A percentile compares a stretch with the other conserved stretches of the same genome.
Evolutionary conservation across 768 basidiomycete genomes (phyloP).

Genomic region (Cystobasidium ongulense): DNA sequence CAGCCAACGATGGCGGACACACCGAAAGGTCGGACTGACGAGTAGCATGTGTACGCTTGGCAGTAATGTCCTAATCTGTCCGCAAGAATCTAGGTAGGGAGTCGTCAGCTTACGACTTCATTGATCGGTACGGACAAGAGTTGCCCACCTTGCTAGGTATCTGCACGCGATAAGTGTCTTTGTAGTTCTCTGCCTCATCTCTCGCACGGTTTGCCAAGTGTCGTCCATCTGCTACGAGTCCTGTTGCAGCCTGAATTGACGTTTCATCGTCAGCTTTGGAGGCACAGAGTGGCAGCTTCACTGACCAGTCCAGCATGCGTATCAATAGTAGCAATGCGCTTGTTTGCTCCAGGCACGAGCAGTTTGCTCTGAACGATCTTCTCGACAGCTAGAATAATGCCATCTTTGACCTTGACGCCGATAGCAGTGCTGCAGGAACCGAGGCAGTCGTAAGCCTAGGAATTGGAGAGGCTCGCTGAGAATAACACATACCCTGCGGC

Average conservation of each 20-base stretch:
- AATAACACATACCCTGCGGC: slow-evolving; percentile 69
- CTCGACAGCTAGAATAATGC: slow-evolving; percentile 92
- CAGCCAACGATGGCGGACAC: slow-evolving; percentile 84
- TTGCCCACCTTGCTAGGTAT: slow-evolving; percentile 67
- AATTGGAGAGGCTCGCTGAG: neutral
- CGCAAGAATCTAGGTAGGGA: slow-evolving; percentile 51
- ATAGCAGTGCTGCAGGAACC: slow-evolving; percentile 69
- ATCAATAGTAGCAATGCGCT: slow-evolving; percentile 87
- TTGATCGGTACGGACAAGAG: neutral
- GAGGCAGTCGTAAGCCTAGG: slow-evolving; percentile 16
- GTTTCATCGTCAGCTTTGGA: neutral
- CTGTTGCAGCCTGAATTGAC: slow-evolving; percentile 70
- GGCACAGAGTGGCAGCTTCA: neutral
- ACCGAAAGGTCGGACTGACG: slow-evolving; percentile 93
- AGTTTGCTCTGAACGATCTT: slow-evolving; percentile 94
- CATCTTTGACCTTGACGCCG: slow-evolving; percentile 87
- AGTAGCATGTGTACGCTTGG: slow-evolving; percentile 94
- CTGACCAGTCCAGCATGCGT: slow-evolving; percentile 82
- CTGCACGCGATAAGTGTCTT: slow-evolving; percentile 64
- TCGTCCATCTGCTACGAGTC: slow-evolving; percentile 84
- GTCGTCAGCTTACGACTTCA: neutral
- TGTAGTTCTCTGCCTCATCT: slow-evolving; percentile 68
- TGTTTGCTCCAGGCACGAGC: slow-evolving; percentile 81
- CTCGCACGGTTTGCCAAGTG: slow-evolving; percentile 75
- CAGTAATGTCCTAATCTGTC: slow-evolving; percentile 81